Evolutionary conservation across 495 filamentous ascomycete genomes (phyloP).

Genomic region (Penicillium salamii): DNA sequence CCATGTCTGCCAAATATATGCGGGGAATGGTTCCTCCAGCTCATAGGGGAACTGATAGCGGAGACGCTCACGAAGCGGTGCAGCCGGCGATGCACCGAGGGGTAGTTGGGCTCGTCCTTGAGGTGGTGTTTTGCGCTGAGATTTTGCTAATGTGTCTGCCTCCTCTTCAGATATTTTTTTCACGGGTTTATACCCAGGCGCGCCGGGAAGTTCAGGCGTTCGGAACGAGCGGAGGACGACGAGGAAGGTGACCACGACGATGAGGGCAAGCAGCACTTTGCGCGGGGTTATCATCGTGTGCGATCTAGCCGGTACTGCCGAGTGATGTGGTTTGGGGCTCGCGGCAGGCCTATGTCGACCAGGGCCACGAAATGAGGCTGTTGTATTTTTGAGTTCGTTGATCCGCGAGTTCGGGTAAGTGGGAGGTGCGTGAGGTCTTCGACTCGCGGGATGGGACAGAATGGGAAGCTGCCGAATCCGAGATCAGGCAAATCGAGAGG

Average conservation of each 20-base stretch:
- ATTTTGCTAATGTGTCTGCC: slow-evolving; percentile 6
- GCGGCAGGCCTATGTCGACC: slow-evolving; percentile 2
- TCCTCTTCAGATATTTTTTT: slow-evolving; percentile 23
- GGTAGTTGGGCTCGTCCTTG: slow-evolving; percentile 30
- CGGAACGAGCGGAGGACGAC: slow-evolving; percentile 68
- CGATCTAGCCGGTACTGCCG: slow-evolving; percentile 6
- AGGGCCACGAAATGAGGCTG: background rate
- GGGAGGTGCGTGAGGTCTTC: background rate
- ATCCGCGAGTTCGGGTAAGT: background rate
- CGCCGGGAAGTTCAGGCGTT: slow-evolving; percentile 21
- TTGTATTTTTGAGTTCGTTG: background rate
- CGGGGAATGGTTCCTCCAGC: slow-evolving; percentile 81
- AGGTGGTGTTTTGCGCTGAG: slow-evolving; percentile 13
- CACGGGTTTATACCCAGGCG: slow-evolving; percentile 23
- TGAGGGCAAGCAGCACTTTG: slow-evolving; percentile 66
- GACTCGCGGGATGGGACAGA: slow-evolving; percentile 1
- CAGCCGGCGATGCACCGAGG: slow-evolving; percentile 32
- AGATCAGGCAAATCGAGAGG: slow-evolving; percentile 1
- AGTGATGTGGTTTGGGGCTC: background rate
- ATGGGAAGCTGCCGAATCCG: background rate
- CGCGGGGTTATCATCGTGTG: slow-evolving; percentile 64
- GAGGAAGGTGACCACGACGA: slow-evolving; percentile 65
- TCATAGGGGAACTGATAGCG: slow-evolving; percentile 94
- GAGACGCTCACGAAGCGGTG: slow-evolving; percentile 75
- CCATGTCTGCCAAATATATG: slow-evolving; percentile 99